Evolutionary conservation across 176 grass and related monocot genomes (phyloP).

Genomic region (Coix lacrymajobi): DNA sequence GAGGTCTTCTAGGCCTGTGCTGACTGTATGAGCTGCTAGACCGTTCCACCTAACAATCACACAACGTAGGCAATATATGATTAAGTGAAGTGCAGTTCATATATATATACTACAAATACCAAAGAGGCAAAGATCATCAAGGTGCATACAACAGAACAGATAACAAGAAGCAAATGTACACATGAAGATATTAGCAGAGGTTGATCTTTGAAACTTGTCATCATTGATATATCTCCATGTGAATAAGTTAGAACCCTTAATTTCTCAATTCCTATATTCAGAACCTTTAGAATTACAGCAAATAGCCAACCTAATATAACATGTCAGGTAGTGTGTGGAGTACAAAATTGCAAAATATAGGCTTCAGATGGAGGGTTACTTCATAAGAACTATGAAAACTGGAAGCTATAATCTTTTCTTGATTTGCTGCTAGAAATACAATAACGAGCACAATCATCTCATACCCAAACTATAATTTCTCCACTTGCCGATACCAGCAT

Average conservation of each 20-base stretch:
- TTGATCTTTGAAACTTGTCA: background rate
- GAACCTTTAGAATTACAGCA: background rate
- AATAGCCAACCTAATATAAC: background rate
- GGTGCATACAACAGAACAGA: background rate
- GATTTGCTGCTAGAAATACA: background rate
- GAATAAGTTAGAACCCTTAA: background rate
- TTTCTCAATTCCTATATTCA: background rate
- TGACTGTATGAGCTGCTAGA: constrained; percentile 64
- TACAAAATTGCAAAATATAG: background rate
- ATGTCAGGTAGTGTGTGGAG: background rate
- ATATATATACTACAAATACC: background rate
- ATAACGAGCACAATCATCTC: background rate
- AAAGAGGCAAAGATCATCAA: constrained; percentile 24
- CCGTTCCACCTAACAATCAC: constrained; percentile 46
- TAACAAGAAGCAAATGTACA: background rate
- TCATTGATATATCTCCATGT: background rate
- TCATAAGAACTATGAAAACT: background rate
- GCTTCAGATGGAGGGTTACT: background rate
- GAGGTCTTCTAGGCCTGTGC: constrained; percentile 48
- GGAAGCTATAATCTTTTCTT: background rate
- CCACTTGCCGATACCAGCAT: background rate
- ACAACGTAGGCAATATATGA: background rate
- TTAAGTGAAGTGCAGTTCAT: constrained; percentile 1
- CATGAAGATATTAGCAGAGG: background rate
- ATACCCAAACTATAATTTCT: background rate